Evolutionary conservation across 306 rosid species (phyloP).

Genomic region (Mimosa bimucronata): DNA sequence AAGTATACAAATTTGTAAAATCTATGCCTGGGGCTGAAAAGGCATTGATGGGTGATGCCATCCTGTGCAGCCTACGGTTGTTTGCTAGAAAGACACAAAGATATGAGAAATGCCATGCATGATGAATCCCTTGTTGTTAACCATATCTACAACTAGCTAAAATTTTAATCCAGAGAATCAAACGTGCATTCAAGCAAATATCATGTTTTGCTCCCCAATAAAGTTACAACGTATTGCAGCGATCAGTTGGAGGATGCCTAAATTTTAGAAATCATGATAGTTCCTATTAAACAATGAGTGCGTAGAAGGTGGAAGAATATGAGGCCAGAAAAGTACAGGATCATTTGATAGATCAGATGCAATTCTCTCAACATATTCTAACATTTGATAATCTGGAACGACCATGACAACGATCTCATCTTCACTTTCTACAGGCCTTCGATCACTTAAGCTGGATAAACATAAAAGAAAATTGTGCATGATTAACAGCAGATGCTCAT

Average conservation of each 20-base stretch:
- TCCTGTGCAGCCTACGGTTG: too few species aligned
- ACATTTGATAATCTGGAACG: constrained; percentile 96
- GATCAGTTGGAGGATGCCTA: constrained; percentile 28
- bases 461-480: constrained; percentile 21
- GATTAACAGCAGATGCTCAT: constrained; percentile 19
- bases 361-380: constrained; percentile 81
- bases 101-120: too few species aligned
- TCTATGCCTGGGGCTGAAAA: too few species aligned
- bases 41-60: too few species aligned
- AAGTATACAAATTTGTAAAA: too few species aligned
- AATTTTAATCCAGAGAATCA: not conserved
- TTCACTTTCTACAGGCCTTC: constrained; percentile 76
- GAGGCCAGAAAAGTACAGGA: constrained; percentile 58
- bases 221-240: constrained; percentile 3
- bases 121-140: too few species aligned
- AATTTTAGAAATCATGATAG: constrained; percentile 33
- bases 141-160: too few species aligned
- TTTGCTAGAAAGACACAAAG: too few species aligned
- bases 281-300: constrained; percentile 22
- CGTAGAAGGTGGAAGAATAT: constrained; percentile 20
- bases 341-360: constrained; percentile 83
- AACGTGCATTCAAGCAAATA: constrained; percentile 20
- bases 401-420: constrained; percentile 96
- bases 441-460: constrained; percentile 82
- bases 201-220: constrained; percentile 12